A percentile compares a stretch with the other conserved stretches of the same genome.
phyloP scores from a whole-genome alignment of 179 eudicot genomes.

The Dionaea muscipula region DNA sequence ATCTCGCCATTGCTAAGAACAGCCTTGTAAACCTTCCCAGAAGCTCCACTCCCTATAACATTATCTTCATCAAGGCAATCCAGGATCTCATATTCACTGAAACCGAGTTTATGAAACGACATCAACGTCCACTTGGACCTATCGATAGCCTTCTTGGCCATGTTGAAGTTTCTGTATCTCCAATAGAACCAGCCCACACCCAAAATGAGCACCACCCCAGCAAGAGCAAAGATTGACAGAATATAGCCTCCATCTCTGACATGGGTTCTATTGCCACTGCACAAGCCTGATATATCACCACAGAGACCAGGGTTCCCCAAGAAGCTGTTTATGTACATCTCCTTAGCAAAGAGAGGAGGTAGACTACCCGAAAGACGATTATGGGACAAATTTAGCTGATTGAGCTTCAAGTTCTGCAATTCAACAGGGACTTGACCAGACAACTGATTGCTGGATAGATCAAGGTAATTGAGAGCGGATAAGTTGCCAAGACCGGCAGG shows the following conservation, averaged over 20 bases:
- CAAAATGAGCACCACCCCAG: slow-evolving; percentile 42
- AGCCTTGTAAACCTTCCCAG: slow-evolving; percentile 75
- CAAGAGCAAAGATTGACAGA: slow-evolving; percentile 54
- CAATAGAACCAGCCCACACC: slow-evolving; percentile 45
- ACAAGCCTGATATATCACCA: slow-evolving; percentile 48
- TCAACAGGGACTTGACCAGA: slow-evolving; percentile 51
- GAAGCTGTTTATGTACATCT: slow-evolving; percentile 46
- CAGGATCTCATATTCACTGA: slow-evolving; percentile 65
- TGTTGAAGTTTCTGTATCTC: slow-evolving; percentile 38
- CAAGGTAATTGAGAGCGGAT: slow-evolving; percentile 53
- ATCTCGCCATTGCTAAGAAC: slow-evolving; percentile 52
- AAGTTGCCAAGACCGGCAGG: slow-evolving; percentile 53
- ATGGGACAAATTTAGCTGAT: slow-evolving; percentile 55
- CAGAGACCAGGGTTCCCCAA: slow-evolving; percentile 75
- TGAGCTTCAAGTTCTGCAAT: slow-evolving; percentile 66
- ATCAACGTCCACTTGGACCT: slow-evolving; percentile 65
- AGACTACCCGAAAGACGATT: slow-evolving; percentile 57
- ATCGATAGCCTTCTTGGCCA: slow-evolving; percentile 22
- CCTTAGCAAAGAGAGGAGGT: slow-evolving; percentile 46
- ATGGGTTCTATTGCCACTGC: slow-evolving; percentile 19
- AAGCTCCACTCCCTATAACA: slow-evolving; percentile 66
- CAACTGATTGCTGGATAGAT: slow-evolving; percentile 56
- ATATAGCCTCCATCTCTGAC: slow-evolving; percentile 23
- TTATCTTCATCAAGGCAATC: slow-evolving; percentile 64
- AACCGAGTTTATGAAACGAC: slow-evolving; percentile 73